Base-by-base conservation (phyloP, 1,139 yeast species). In the Zhuliangozyma parablackwelliae region DNA sequence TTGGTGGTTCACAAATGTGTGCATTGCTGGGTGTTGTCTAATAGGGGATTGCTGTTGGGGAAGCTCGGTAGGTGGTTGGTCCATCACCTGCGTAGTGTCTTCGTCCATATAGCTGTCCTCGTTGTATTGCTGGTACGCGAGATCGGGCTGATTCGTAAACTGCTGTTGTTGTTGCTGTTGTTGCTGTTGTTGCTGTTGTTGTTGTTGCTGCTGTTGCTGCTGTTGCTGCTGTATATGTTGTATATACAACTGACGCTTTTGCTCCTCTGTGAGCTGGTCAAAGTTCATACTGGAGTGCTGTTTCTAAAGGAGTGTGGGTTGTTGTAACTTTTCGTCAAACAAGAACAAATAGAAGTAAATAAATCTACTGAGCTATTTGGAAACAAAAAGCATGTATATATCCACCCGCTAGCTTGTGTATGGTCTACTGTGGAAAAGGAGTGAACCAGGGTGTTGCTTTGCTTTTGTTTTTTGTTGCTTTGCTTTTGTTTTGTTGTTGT, bases 51-150 rank as follows among this genome's bases (percentile, higher is more conserved):
- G 40, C 10, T 42, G 42, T 10, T 41, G 41, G 5, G 7, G 7
- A 10, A 37, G 8, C 21, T 35, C 35, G 1, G 37, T 35, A 6
- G 52, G 50, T 8, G 57, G 54, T 4, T 45, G 44, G 31, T 52
- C 59, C 39, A 54, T 27, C 24, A 49, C 38, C 13, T 47, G 49
- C n/a, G 54, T 46, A 28, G 59, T 53, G 44, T 68, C 75, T 38
- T 67, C 72, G 27, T 69, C 74, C 74, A 69, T 69, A 45, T 53
- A 64, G 43, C 69, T 61, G 32, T 57, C 66, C 32, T 66, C 65
- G 28, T 47, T 40, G 16, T 38, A 16, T 26, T 34, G 39, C 9
- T 34, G 40, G 27, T 36, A 34, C 16, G 29, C 23, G 34, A 28
- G 30, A 20, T 33, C 29, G 20, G 23, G 32, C 12, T 38, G 42